Evolutionary conservation across 108 stramenopile species (phyloP), one percentile per base, ranked within the genome.

Genomic region (Cyclotella sp.): DNA sequence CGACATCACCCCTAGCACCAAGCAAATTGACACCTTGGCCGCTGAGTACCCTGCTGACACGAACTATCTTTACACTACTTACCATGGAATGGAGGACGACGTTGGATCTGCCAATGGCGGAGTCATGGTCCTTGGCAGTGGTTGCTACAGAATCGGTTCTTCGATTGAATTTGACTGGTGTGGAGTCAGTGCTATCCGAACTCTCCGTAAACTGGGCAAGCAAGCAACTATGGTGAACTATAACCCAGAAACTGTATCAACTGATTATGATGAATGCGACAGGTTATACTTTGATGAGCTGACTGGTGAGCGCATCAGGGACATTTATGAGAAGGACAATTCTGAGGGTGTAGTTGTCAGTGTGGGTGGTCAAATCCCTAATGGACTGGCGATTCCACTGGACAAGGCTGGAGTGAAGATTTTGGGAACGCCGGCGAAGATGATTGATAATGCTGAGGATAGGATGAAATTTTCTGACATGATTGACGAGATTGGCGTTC

Each of bases 161-260:
- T 94, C 93, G 21, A 97, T 99, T 61, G 99, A 99, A 83, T 99
- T 99, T 70, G 98, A 99, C 75, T 99, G 98, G 98, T 99, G 98
- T 84, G 97, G 92, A 68, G 98, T 99, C 27, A 93, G 92, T 73
- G 93, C 96, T 62, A 97, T 98, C 81, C 91, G 98, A 16, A 76
- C 96, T 51, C 91, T 99, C 57, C 91, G 97, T 46, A 74, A 92
- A 71, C 79, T 95, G 57, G 97, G 97, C 62, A 86, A 85, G 85
- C 88, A 93, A 81, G 87, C 91, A 30, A 94, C 93, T 45, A 91
- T 98, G 91, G 88, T 99, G 68, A 99, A 99, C 90, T 98, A 98
- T 89, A 99, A 99, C 92, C 98, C 98, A 22, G 98, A 99, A 75
- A 99, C 98, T 53, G 98, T 99, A n/a, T 97, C 96, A 6, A 99